These are phyloP conservation scores for Eutypella sp. DNA, from an alignment of 2,329 filamentous ascomycete genomes.

Conservation along the genomic window DNA sequence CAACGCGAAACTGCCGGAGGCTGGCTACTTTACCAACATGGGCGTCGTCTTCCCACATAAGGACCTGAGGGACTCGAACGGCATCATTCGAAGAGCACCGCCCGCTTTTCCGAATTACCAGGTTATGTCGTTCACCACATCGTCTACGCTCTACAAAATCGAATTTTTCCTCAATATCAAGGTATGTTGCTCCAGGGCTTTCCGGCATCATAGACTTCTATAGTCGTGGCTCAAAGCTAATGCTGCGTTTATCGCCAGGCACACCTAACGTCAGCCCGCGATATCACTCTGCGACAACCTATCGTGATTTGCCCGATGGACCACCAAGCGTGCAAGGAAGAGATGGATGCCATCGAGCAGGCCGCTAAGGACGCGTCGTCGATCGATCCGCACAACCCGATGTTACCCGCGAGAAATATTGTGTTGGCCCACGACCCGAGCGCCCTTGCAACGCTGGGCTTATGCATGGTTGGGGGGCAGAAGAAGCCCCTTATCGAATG, in stretches of 20 bases:
- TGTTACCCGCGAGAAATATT: constrained; percentile 82
- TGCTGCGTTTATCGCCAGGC: constrained; percentile 51
- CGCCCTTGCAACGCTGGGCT: constrained; percentile 54
- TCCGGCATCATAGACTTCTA: neutral
- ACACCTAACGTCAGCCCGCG: constrained; percentile 78
- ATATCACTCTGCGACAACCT: constrained; percentile 83
- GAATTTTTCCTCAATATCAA: constrained; percentile 95
- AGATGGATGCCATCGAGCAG: constrained; percentile 97
- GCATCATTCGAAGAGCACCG: constrained; percentile 79
- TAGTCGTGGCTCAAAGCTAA: constrained; percentile 8
- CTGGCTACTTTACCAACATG: constrained; percentile 88
- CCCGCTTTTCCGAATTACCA: constrained; percentile 85
- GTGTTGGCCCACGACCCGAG: constrained; percentile 71
- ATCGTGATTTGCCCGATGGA: constrained; percentile 96
- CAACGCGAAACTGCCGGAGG: constrained; percentile 79
- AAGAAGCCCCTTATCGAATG: constrained; percentile 64
- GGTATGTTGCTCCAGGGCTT: constrained; percentile 43
- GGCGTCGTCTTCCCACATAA: constrained; percentile 87
- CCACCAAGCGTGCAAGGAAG: constrained; percentile 92
- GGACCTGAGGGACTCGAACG: constrained; percentile 80
- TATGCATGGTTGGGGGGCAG: constrained; percentile 59
- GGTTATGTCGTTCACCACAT: constrained; percentile 87
- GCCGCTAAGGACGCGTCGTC: constrained; percentile 87
- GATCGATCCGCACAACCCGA: constrained; percentile 84
- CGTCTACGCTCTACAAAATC: constrained; percentile 93